Base-by-base conservation (phyloP, 2,329 filamentous ascomycete genomes). In the Neofusicoccum ribis region DNA sequence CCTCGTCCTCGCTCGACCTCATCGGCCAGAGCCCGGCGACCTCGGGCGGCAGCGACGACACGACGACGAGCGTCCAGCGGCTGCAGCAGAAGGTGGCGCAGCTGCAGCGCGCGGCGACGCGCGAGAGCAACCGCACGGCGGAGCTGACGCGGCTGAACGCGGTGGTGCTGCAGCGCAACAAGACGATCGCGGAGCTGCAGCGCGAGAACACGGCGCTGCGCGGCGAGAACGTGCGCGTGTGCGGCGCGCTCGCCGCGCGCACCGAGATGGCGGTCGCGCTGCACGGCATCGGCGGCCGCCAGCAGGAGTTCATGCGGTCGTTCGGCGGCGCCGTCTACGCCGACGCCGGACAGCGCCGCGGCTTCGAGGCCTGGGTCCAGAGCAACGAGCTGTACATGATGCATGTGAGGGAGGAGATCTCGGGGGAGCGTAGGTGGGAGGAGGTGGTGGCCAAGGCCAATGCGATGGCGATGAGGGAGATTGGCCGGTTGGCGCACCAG, bases 211-310 rank as follows among this genome's bases (percentile, higher is more conserved):
- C 41, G 3, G 14, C 14, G 23, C 54, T 31, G 15, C 37, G 37
- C 3, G 9, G 9, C 11, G 37, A 39, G 37, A 12, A 12, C 11
- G 37, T 51, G 34, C 69, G 63, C 66, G 72, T 69, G n/a, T 65
- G 51, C 17, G 71, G 70, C 3, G 15, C 12, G 27, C 41, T 59
- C 15, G 39, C 23, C 15, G 17, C 14, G 6, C 41, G 54, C 39
- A 59, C 54, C 3, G 27, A 59, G 27, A 59, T 44, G 39, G 36
- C 54, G 37, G 54, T 46, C 12, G 39, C 54, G 8, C 15, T 59
- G 27, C 54, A 59, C 15, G 17, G 17, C 17, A 59, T 59, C 23
- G 41, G 39, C 39, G n/a, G 20, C 39, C 54, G 54, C 23, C 54
- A 59, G 23, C 54, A 59, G 37, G 54, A 43, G 3, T 44, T 44